Evolutionary conservation across 176 grass and related monocot species (phyloP), one percentile per base, ranked within the genome.

Genomic region (Oryza meridionalis): DNA sequence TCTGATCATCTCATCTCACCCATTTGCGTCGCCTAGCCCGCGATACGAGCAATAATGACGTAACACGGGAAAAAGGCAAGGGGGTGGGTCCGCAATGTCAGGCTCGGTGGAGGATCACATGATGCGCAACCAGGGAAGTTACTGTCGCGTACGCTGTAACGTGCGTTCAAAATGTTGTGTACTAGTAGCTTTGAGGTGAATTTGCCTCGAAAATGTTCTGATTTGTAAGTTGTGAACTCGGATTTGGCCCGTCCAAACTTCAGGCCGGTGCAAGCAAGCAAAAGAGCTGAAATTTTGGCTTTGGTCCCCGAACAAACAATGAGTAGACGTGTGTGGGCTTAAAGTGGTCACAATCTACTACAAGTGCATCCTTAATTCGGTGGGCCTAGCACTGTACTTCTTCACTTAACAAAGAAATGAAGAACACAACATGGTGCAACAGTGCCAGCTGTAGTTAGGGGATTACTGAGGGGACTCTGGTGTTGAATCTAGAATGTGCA

Each of bases 71-170:
- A 49, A 67, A 67, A 69, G 62, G 26, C 2, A 1, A 2, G 10
- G 65, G 43, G 3, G 4, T 83, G 72, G 72, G 5, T 24, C 62
- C 10, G 3, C 14, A 13, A 11, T n/a, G 82, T 27, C 82, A 50
- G 72, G 31, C 42, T 47, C 19, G 10, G 29, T 4, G 35, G 26
- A 46, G 70, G 21, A 59, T 82, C 85, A 69, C 71, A 26, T 69
- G 85, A 32, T 7, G 16, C n/a, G 68, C 24, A 26, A 17, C 14
- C 61, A 42, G 65, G 17, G 44, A 71, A 12, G 61, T 59, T 53
- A 51, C 58, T 45, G 70, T 44, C 53, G 44, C 49, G 12, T 33
- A 1, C 45, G 15, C 3, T 0, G 62, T 12, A 29, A 6, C 31
- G 4, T 21, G 27, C 11, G 4, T 21, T 31, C 51, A 9, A 70